phyloP scores from a whole-genome alignment of 768 basidiomycete genomes.

The Candolleomyces aberdarensis region DNA sequence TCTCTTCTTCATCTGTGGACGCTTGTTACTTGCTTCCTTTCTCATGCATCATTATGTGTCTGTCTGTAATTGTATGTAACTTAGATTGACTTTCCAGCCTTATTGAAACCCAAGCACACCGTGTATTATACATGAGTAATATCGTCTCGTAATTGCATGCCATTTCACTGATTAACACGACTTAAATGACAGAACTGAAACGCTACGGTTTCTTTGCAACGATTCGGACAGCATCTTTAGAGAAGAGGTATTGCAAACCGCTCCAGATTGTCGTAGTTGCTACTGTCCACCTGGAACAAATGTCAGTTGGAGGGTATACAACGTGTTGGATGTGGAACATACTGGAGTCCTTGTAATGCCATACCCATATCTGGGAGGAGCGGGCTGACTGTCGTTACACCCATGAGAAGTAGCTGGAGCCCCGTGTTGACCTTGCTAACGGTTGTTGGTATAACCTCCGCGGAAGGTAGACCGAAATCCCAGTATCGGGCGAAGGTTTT shows the following conservation, averaged over 20 bases:
- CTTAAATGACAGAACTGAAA: not conserved
- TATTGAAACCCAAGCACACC: not conserved
- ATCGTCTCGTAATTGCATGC: too few species aligned
- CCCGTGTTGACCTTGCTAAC: slow-evolving; percentile 98
- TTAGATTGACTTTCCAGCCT: not conserved
- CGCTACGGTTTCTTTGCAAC: not conserved
- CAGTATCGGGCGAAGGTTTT: slow-evolving; percentile 93
- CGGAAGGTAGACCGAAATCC: slow-evolving; percentile 94
- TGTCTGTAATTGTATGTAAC: not conserved
- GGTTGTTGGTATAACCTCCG: slow-evolving; percentile 88
- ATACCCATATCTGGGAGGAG: slow-evolving; percentile 61
- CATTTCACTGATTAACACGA: not conserved
- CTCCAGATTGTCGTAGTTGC: slow-evolving; percentile 92
- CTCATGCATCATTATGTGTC: not conserved
- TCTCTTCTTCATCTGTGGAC: not conserved
- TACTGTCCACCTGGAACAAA: slow-evolving; percentile 65
- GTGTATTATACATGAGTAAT: not conserved
- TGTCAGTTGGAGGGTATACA: slow-evolving; percentile 2
- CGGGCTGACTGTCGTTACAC: slow-evolving; percentile 80
- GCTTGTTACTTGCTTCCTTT: not conserved
- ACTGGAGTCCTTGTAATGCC: slow-evolving; percentile 73
- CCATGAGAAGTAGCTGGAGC: slow-evolving; percentile 90
- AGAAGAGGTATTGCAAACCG: slow-evolving; percentile 78
- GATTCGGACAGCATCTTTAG: slow-evolving; percentile 70
- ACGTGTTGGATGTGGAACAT: slow-evolving; percentile 27